These are phyloP conservation scores for Iodosphaeria phyllophila DNA, from an alignment of 2,329 filamentous ascomycete species.

Conservation along the genomic window DNA sequence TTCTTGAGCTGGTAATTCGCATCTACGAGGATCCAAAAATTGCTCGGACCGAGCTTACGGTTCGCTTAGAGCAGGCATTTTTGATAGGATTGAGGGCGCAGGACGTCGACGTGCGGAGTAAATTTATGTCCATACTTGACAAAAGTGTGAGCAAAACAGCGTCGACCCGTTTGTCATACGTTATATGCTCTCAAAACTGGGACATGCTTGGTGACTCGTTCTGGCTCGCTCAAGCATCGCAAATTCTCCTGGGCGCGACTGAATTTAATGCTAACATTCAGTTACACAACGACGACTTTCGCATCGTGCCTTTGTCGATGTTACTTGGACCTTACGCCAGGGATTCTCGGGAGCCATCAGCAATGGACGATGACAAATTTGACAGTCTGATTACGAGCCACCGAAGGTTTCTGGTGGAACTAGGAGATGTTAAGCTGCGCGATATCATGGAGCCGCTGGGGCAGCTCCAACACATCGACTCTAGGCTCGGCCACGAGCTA, in stretches of 20 bases:
- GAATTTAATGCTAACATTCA: constrained; percentile 68
- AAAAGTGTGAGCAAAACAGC: constrained; percentile 85
- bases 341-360: constrained; percentile 41
- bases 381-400: constrained; percentile 65
- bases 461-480: constrained; percentile 82
- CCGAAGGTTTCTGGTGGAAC: constrained; percentile 63
- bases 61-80: constrained; percentile 95
- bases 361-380: constrained; percentile 67
- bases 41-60: constrained; percentile 82
- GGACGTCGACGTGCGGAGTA: constrained; percentile 90
- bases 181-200: constrained; percentile 89
- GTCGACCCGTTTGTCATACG: constrained; percentile 73
- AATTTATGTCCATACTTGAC: constrained; percentile 93
- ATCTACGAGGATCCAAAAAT: constrained; percentile 98
- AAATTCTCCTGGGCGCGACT: constrained; percentile 77
- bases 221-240: constrained; percentile 90
- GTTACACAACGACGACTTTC: constrained; percentile 71
- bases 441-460: constrained; percentile 80
- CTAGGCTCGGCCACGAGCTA: constrained; percentile 64
- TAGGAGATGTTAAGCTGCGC: constrained; percentile 70
- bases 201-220: constrained; percentile 87
- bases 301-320: constrained; percentile 52
- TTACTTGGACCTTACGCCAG: constrained; percentile 56
- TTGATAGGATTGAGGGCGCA: constrained; percentile 83
- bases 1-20: constrained; percentile 85